Evolutionary conservation across 495 filamentous ascomycete genomes (phyloP).

Genomic region (Platismatia glauca): DNA sequence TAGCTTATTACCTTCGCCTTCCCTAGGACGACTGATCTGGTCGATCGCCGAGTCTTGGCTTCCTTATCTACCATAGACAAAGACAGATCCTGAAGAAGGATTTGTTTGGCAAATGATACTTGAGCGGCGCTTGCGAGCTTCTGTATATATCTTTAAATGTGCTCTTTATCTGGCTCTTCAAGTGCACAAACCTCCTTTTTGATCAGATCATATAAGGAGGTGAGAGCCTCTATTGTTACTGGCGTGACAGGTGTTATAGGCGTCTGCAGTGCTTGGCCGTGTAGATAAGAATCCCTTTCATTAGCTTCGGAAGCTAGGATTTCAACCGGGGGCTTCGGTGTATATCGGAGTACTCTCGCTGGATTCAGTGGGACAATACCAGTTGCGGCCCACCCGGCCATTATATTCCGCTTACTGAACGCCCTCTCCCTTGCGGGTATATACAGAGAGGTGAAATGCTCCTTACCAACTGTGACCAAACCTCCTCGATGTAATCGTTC

Average conservation of each 20-base stretch:
- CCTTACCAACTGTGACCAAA: constrained; percentile 25
- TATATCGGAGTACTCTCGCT: constrained; percentile 29
- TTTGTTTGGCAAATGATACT: neutral
- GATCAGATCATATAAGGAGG: constrained; percentile 26
- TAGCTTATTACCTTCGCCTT: constrained; percentile 11
- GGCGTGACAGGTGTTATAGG: constrained; percentile 22
- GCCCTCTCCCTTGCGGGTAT: constrained; percentile 27
- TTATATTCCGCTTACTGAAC: constrained; percentile 31
- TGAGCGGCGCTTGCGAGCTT: neutral
- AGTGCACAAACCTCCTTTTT: constrained; percentile 32
- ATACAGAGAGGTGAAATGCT: too few relatives aligned
- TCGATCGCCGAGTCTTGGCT: constrained; percentile 28
- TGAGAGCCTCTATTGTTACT: too few relatives aligned
- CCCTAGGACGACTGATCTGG: constrained; percentile 26
- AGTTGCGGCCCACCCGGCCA: constrained; percentile 25
- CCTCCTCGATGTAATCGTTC: constrained; percentile 25
- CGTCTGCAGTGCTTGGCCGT: constrained; percentile 25
- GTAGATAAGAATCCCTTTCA: neutral
- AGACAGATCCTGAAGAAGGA: neutral
- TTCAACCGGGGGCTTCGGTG: constrained; percentile 24
- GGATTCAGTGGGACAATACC: constrained; percentile 32
- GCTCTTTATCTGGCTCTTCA: neutral
- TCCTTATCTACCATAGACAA: constrained; percentile 29
- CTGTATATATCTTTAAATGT: neutral
- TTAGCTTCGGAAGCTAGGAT: constrained; percentile 21